Evolutionary conservation across 2,329 filamentous ascomycete species (phyloP), one percentile per base, ranked within the genome.

Genomic region (Scopulariopsis brevicaulis): DNA sequence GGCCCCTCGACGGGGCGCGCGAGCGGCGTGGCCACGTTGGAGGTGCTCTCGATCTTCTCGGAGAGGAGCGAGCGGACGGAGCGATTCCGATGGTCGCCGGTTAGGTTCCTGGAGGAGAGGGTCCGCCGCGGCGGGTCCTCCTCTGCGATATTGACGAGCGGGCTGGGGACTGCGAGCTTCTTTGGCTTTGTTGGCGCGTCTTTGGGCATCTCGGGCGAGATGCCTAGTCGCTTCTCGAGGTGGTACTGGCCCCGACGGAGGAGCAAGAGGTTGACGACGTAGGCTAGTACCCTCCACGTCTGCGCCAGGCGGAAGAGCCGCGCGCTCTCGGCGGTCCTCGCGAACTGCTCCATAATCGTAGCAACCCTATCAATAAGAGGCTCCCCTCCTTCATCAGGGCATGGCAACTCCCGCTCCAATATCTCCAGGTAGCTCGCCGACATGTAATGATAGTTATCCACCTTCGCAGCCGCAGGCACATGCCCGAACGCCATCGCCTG

Each of bases 401-500:
- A 68, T 1, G 79, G 79, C n/a, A 83, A 71, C 18, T 77, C 72
- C 7, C 67, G 67, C n/a, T 74, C 68, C 4, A 86, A 67, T 0
- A 75, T 77, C 58, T 82, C 76, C 1, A 86, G 69, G 63, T 86
- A 86, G 15, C 77, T 73, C 48, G 71, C 72, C 0, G 81, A 76
- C 1, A 86, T 73, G 61, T 81, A 82, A 57, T 79, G 75, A 62
- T 85, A 85, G 0, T 79, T 67, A 11, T 75, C 69, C 0, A 75
- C 71, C n/a, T 76, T 77, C 5, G 74, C 71, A 1, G 77, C 73
- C 1, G 79, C 74, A 1, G 83, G 83, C 2, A 81, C 69, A 61
- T 73, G 79, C 0, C 82, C 83, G 48, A 84, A 77, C 0, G 82
- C 80, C 81, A 86, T 85, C 18, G 81, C 74, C 64, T 86, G 83